Base-by-base conservation (phyloP, 2,329 filamentous ascomycete species). In the Pseudogymnoascus sp. region DNA sequence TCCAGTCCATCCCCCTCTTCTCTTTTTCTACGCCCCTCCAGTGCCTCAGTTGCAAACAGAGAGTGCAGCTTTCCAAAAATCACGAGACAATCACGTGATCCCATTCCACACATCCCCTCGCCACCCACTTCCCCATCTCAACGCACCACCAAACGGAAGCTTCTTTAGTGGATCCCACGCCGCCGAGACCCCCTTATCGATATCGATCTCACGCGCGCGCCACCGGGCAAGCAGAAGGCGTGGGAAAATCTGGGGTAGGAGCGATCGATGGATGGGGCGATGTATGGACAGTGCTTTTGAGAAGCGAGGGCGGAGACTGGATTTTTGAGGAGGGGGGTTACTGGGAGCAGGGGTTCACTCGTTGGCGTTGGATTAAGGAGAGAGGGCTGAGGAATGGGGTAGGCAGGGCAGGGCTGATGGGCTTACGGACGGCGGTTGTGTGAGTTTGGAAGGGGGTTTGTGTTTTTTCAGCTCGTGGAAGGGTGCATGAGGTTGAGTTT, bases 111-210 rank as follows among this genome's bases (percentile, higher is more conserved):
- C 23, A 49, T n/a, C 12, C n/a, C 14, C 23, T 31, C 23, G 18
- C 46, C 46, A 53, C 34, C 34, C 56, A 60, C 23, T 60, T 53
- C 25, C 46, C 46, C 46, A 28, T n/a, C 28, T 6, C 28, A 12
- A 38, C 14, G 37, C 34, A 60, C 31, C 31, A 34, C 28, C 56
- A 31, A 60, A 37, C 23, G 25, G 46, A 53, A 53, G 46, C 46
- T 53, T 53, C 46, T 53, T 53, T 53, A 16, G 46, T 53, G 46
- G 46, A 53, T n/a, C 46, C 8, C 46, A 53, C 46, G 46, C 46
- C 46, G 46, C 46, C 46, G 46, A 53, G 46, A 28, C 8, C 46
- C 46, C 46, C 46, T 28, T 53, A 53, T 53, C 25, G 46, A 53
- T 53, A 53, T 46, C 18, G 42, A 31, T 23, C 18, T 21, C 21